Conservation (phyloP, 768 basidiomycete genomes). For the Rhizopogon vulgaris region DNA sequence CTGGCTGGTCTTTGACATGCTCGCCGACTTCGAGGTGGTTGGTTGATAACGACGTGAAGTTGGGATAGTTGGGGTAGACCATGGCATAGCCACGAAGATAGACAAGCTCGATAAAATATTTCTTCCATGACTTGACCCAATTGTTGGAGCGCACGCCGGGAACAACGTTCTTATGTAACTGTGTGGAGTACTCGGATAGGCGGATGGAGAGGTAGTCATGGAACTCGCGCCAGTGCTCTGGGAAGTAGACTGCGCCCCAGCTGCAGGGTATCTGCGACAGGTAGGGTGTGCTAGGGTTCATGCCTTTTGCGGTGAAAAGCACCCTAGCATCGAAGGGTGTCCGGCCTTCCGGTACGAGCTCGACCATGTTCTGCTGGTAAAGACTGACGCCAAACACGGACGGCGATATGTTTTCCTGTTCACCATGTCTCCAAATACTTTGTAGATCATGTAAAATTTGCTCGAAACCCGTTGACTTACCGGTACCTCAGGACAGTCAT, state of each 20-base stretch:
- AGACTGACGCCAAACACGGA: constrained; percentile 75
- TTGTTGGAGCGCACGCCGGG: constrained; percentile 73
- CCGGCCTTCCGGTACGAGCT: constrained; percentile 64
- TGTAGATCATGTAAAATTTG: not conserved
- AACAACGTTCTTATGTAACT: constrained; percentile 45
- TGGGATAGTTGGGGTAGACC: constrained; percentile 82
- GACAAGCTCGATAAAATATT: constrained; percentile 81
- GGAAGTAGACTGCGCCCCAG: constrained; percentile 91
- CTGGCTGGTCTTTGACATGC: constrained; percentile 60
- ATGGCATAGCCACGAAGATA: constrained; percentile 80
- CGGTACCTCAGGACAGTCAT: constrained; percentile 74
- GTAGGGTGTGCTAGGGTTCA: constrained; percentile 58
- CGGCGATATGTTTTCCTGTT: constrained; percentile 29
- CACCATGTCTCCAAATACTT: constrained; percentile 47
- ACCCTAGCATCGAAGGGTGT: constrained; percentile 59
- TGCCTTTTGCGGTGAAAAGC: constrained; percentile 40
- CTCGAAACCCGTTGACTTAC: constrained; percentile 25
- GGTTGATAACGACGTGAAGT: constrained; percentile 74
- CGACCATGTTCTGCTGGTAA: constrained; percentile 81
- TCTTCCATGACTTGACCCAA: constrained; percentile 85
- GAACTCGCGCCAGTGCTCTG: constrained; percentile 84
- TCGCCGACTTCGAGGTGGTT: constrained; percentile 84
- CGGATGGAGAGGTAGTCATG: constrained; percentile 71
- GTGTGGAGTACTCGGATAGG: constrained; percentile 40
- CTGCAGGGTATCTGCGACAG: constrained; percentile 85